A percentile compares a stretch with the other conserved stretches of the same genome.
phyloP scores from a whole-genome alignment of 2,329 filamentous ascomycete species.

The Blastomyces emzantsi region DNA sequence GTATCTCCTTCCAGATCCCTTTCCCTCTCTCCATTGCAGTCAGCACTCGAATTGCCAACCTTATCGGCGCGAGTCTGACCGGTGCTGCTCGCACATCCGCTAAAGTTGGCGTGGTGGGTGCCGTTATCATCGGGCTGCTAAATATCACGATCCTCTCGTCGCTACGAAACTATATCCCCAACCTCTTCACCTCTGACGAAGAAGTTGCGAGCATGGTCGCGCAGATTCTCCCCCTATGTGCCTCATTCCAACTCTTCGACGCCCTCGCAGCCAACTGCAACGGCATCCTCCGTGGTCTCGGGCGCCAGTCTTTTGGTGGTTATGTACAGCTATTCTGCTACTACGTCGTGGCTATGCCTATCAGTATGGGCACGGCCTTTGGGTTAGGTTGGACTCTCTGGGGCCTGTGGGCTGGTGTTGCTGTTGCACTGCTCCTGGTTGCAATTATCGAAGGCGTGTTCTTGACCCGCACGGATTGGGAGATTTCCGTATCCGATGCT shows the following conservation, averaged over 20 bases:
- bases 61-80: conserved; percentile 79
- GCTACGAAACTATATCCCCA: conserved; percentile 64
- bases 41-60: conserved; percentile 79
- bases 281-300: conserved; percentile 76
- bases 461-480: conserved; percentile 47
- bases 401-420: conserved; percentile 74
- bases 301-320: conserved; percentile 79
- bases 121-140: conserved; percentile 63
- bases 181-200: conserved; percentile 65
- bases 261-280: conserved; percentile 69
- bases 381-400: conserved; percentile 65
- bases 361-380: conserved; percentile 71
- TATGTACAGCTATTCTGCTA: conserved; percentile 82
- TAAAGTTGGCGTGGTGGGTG: conserved; percentile 62
- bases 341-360: conserved; percentile 75
- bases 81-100: conserved; percentile 71
- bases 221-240: conserved; percentile 65
- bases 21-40: conserved; percentile 86
- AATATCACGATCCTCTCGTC: conserved; percentile 63
- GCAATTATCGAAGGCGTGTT: conserved; percentile 49
- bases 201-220: conserved; percentile 62
- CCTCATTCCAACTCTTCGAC: conserved; percentile 86
- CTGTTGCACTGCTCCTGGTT: conserved; percentile 57
- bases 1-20: conserved; percentile 80
- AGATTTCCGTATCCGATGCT: conserved; percentile 53